These are phyloP conservation scores for Omphalotus guepiniiformis DNA, from an alignment of 768 basidiomycete species.

Conservation along the genomic window DNA sequence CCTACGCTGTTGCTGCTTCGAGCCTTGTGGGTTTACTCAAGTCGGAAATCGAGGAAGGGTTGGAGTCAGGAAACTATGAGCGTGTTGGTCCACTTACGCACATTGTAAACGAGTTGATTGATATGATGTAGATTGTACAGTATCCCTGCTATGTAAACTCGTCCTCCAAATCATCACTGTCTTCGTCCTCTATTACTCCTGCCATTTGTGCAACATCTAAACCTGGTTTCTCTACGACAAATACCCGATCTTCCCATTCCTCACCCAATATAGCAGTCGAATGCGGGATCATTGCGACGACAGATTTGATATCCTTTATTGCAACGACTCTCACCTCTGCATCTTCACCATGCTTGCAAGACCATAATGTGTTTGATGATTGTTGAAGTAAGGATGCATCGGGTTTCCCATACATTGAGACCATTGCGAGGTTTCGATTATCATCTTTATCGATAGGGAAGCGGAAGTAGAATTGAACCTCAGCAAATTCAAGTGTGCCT, in stretches of 20 bases:
- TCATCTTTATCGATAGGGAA: neutral
- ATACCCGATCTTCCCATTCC: slow-evolving; percentile 9
- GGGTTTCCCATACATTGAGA: slow-evolving; percentile 5
- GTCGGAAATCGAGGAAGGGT: too few species aligned
- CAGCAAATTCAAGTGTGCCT: neutral
- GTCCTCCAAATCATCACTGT: slow-evolving; percentile 13
- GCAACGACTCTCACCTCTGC: too few species aligned
- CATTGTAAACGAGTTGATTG: neutral
- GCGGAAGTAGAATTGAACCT: neutral
- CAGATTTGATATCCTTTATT: slow-evolving; percentile 10
- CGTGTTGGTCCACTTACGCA: neutral
- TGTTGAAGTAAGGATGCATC: neutral
- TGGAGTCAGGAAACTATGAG: neutral
- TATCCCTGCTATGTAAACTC: slow-evolving; percentile 12
- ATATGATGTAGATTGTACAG: neutral
- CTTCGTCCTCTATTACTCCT: slow-evolving; percentile 3
- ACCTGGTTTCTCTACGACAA: slow-evolving; percentile 17
- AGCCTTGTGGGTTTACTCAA: neutral
- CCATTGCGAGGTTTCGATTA: neutral
- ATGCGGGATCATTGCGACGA: slow-evolving; percentile 13
- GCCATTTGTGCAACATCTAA: slow-evolving; percentile 14
- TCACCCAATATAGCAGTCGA: slow-evolving; percentile 11
- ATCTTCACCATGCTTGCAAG: neutral
- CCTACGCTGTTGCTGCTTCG: too few species aligned
- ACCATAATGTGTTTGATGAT: neutral